Evolutionary conservation across 2,329 filamentous ascomycete genomes (phyloP).

Genomic region (Trichophyton benhamiae): DNA sequence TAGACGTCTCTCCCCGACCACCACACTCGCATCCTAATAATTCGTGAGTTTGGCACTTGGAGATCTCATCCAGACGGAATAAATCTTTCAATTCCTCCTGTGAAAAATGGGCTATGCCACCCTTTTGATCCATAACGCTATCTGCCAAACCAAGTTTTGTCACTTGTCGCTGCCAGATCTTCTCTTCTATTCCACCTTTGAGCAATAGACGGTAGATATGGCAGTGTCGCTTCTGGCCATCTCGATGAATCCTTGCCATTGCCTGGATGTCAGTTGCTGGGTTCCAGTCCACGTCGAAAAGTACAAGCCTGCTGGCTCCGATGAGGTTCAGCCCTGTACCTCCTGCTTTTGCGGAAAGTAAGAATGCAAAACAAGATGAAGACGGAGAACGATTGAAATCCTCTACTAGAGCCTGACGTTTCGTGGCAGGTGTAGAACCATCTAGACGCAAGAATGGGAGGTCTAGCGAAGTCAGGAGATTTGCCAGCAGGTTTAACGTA

Average conservation of each 20-base stretch:
- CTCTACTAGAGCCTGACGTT: conserved; percentile 57
- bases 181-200: conserved; percentile 58
- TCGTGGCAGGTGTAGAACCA: conserved; percentile 50
- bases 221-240: conserved; percentile 56
- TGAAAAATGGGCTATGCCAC: conserved; percentile 48
- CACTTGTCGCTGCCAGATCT: conserved; percentile 61
- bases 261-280: conserved; percentile 61
- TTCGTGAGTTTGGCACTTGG: conserved; percentile 55
- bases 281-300: conserved; percentile 68
- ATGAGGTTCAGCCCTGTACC: conserved; percentile 59
- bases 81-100: conserved; percentile 54
- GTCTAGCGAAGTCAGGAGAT: conserved; percentile 47
- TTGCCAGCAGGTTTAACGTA: conserved; percentile 55
- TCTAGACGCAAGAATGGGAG: conserved; percentile 57
- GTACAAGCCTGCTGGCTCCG: conserved; percentile 55
- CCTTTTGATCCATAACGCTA: conserved; percentile 57
- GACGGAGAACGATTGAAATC: conserved; percentile 52
- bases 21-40: conserved; percentile 51
- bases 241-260: conserved; percentile 62
- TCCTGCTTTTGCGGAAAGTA: conserved; percentile 61
- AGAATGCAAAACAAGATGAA: conserved; percentile 51
- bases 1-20: conserved; percentile 35
- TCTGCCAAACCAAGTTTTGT: conserved; percentile 59
- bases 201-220: conserved; percentile 58
- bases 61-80: conserved; percentile 51